These are phyloP conservation scores for Candida mattraensis DNA, from an alignment of 805 yeast species.

Conservation along the genomic window DNA sequence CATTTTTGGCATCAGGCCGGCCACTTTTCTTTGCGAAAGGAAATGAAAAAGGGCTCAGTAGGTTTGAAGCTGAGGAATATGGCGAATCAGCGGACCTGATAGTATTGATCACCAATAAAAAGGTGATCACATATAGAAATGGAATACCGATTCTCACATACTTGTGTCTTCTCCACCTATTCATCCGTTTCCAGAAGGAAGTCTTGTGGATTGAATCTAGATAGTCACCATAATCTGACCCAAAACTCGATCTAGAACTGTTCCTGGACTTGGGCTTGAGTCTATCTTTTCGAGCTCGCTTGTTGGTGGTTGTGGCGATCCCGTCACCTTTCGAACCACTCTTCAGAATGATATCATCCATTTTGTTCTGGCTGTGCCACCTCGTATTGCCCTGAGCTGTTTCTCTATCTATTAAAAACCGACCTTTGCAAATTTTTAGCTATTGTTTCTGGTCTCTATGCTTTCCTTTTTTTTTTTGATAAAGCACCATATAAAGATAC, in stretches of 20 bases:
- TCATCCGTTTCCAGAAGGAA: conserved; percentile 11
- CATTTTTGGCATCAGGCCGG: conserved; percentile 21
- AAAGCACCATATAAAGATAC: too few species aligned
- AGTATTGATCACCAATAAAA: conserved; percentile 14
- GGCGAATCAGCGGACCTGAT: conserved; percentile 7
- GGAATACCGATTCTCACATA: conserved; percentile 20
- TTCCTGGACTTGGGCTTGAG: conserved; percentile 16
- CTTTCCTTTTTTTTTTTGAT: too few species aligned
- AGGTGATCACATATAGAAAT: conserved; percentile 18
- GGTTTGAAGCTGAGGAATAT: neutral
- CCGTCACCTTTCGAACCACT: conserved; percentile 6
- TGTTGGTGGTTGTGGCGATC: conserved; percentile 4
- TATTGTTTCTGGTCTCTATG: too few species aligned
- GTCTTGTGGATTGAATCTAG: conserved; percentile 8
- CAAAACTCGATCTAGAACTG: conserved; percentile 12
- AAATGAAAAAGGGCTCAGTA: conserved; percentile 3
- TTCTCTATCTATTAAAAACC: too few species aligned
- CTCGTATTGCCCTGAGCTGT: too few species aligned
- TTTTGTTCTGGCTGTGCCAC: too few species aligned
- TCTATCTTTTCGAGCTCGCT: conserved; percentile 11
- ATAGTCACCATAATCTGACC: conserved; percentile 7
- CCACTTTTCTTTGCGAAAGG: conserved; percentile 5
- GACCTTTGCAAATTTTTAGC: too few species aligned
- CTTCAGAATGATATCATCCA: conserved; percentile 1
- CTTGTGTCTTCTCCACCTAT: conserved; percentile 18